Base-by-base conservation (phyloP, 1,284 basidiomycete species). In the Phellinidium pouzarii region DNA sequence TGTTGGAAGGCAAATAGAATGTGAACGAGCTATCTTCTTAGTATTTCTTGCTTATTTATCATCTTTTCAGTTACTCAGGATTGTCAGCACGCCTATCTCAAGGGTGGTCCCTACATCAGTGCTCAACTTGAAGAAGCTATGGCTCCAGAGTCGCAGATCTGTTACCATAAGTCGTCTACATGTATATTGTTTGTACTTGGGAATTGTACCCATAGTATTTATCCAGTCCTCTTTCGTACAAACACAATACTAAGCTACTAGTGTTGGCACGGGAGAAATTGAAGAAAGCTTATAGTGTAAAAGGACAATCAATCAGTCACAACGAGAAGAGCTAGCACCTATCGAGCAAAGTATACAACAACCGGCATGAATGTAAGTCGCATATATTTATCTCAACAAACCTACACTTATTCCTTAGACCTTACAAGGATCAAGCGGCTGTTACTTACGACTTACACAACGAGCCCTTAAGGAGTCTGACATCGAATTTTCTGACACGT, bases 1-100 rank as follows among this genome's bases (percentile, higher is more conserved):
- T 94, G 92, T 70, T 98, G 94, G 94, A 99, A 99, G 72, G 96
- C 96, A 8, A 99, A 99, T 68, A 96, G 84, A 75, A 70, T 70
- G 76, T 75, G 60, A 7, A 59, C 17, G 60, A 57, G n/a, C n/a
- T n/a, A 23, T 20, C 29, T 29, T 20, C 27, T 26, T 25, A 45
- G 7, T 37, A 14, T 12, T 37, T n/a, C 1, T 34, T 7, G 29
- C 31, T 50, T 41, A 48, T 52, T 56, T 8, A 57, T 19, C 27
- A 44, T 51, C 25, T 20, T 27, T 40, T 54, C 49, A 79, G 77
- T 94, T 62, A 93, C 93, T 20, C 94, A 97, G 68, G 94, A 98
- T 71, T 77, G 94, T 54, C 94, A 97, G 68, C 94, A 98, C 62
- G 91, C 88, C 8, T 97, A 97, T 66, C 81, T 97, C 59, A 97